These are phyloP conservation scores for Xylaria venustula DNA, from an alignment of 495 filamentous ascomycete species.

Conservation along the genomic window DNA sequence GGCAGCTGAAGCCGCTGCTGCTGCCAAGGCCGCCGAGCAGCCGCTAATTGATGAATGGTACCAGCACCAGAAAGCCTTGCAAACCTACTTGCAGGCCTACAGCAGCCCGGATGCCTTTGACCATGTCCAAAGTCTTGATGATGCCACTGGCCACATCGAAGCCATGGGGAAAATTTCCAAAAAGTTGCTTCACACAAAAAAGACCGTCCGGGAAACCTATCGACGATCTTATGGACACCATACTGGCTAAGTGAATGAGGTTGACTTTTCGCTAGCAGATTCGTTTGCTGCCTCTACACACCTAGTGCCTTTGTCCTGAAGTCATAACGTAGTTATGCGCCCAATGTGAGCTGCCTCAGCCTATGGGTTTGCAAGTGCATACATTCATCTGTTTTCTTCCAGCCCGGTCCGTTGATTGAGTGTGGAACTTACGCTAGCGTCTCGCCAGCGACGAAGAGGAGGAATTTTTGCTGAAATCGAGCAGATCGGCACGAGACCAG, in stretches of 20 bases:
- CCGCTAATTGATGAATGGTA: conserved; percentile 46
- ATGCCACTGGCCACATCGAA: conserved; percentile 42
- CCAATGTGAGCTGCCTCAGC: conserved; percentile 14
- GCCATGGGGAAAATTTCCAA: conserved; percentile 43
- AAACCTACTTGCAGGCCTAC: conserved; percentile 40
- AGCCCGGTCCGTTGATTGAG: conserved; percentile 23
- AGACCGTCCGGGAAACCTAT: conserved; percentile 26
- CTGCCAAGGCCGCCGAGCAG: conserved; percentile 28
- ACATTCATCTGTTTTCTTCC: conserved; percentile 19
- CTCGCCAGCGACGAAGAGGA: conserved; percentile 21
- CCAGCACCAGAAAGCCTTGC: conserved; percentile 46
- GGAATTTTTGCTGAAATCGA: conserved; percentile 17
- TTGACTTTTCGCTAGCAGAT: conserved; percentile 1
- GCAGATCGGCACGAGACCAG: conserved; percentile 22
- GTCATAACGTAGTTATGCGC: conserved; percentile 10
- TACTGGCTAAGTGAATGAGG: conserved; percentile 29
- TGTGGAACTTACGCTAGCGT: conserved; percentile 15
- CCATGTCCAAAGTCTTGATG: conserved; percentile 41
- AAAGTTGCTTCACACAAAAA: conserved; percentile 29
- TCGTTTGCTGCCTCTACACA: background rate
- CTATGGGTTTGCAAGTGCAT: conserved; percentile 31
- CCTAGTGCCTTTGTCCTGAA: background rate
- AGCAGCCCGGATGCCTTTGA: conserved; percentile 45
- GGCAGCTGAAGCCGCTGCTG: conserved; percentile 27
- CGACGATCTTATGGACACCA: conserved; percentile 31